Base-by-base conservation (phyloP, 768 basidiomycete genomes). In the Phlebiopsis gigantea region DNA sequence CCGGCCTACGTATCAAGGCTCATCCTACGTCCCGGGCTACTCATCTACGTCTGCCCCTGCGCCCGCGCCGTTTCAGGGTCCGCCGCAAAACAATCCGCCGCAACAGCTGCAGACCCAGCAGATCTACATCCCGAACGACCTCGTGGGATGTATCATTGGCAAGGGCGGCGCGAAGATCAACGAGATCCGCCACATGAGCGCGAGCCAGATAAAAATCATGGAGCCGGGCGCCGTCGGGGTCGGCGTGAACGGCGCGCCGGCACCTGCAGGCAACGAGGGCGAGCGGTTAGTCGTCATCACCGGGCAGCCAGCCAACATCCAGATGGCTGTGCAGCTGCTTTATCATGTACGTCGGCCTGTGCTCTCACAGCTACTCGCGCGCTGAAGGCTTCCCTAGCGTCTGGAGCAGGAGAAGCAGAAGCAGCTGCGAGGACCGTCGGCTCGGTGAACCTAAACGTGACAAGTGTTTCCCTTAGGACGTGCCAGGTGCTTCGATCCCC, bases 101-200 rank as follows among this genome's bases (percentile, higher is more conserved):
- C 82, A 82, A 64, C 87, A 89, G 68, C 71, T 95, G 54, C 93
- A 97, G 71, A 97, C 93, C 3, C 97, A 99, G 68, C 93, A 98
- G 70, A 97, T 99, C 60, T 99, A 89, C 70, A 97, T 99, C 61
- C 97, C 97, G 6, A 98, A 98, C 68, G 93, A 97, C 66, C 80
- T 98, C 25, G 97, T 99, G 22, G 96, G 93, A 10, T 92, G 90
- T 61, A 93, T 99, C 73, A 99, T 99, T 63, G 97, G 97, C 43
- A 98, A 98, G 71, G 96, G 92, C 19, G 97, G 97, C 9, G 86
- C 88, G 69, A 99, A 98, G 75, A 99, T 99, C 77, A 98, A 98
- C 66, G 97, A 99, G 74, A 97, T 99, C 61, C 81, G 97, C 62
- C 86, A 93, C 62, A 89, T 93, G 83, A 95, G 92, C 61, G 88